Evolutionary conservation across 345 rosid genomes (phyloP).

Genomic region (Melaleuca alternifolia): DNA sequence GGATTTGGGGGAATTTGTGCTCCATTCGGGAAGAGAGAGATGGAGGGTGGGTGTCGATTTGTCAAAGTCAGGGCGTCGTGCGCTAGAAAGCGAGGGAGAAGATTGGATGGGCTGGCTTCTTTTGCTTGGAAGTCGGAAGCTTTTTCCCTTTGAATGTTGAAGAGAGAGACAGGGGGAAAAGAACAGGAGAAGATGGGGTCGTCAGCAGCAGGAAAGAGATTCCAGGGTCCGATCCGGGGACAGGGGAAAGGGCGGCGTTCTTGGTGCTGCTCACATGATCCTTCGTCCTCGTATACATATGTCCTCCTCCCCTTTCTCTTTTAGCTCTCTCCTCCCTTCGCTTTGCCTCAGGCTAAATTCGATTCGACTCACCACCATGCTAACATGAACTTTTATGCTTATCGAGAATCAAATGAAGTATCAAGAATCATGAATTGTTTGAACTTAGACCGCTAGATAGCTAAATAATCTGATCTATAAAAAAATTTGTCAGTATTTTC

Average conservation of each 20-base stretch:
- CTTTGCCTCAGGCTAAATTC: too few species aligned
- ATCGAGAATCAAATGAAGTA: fast-evolving
- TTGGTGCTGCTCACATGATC: neutral
- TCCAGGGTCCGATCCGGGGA: neutral
- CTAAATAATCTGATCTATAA: fast-evolving
- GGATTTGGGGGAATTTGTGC: neutral
- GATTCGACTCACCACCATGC: too few species aligned
- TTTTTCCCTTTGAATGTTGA: neutral
- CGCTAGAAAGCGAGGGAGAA: neutral
- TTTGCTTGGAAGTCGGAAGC: neutral
- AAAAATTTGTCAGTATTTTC: fast-evolving
- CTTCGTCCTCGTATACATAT: neutral
- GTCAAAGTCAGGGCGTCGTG: neutral
- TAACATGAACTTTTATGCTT: too few species aligned
- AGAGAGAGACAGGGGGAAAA: neutral
- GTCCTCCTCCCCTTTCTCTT: neutral
- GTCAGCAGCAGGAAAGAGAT: neutral
- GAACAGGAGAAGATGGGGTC: neutral
- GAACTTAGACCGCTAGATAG: neutral
- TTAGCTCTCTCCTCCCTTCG: neutral
- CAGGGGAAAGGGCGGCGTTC: neutral
- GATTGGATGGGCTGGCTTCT: neutral
- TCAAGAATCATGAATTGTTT: neutral
- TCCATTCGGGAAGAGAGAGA: neutral
- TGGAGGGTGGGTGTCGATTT: neutral